Evolutionary conservation across 495 filamentous ascomycete species (phyloP), one percentile per base, ranked within the genome.

Genomic region (Friedmanniomyces simplex): DNA sequence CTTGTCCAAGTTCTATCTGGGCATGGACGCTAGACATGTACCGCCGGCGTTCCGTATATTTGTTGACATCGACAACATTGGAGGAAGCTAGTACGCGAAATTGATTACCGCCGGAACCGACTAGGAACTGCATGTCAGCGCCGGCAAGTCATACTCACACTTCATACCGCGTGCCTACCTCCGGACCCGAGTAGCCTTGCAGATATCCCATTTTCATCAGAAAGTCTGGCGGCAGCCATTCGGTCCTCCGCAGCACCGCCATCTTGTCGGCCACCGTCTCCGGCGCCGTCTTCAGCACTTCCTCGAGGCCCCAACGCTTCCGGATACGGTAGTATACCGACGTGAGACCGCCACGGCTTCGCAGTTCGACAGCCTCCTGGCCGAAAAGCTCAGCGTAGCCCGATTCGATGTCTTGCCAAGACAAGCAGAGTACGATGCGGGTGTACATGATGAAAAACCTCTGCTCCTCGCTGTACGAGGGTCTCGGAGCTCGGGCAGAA

Each of bases 381-480:
- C 30, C 39, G 46, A 57, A 61, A 18, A 57, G 42, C 14, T 41
- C 25, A 26, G 24, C 46, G 48, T 61, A 61, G 4, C 32, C 43
- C 24, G 30, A 26, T 41, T 53, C 58, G 42, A 61, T 61, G 8
- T 56, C 55, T 25, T 37, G 54, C 62, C 62, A 64, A 11, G 58
- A 57, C 54, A 41, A 26, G 21, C 32, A 47, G 13, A 45, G 36
- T 12, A 64, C 50, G 13, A 64, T 54, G 7, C 58, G 58, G 12
- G 50, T 22, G 41, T 61, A 61, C 53, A 64, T 64, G 39, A 64
- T 60, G 42, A 50, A 60, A 52, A 64, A 64, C 37, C 43, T 52
- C 41, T 64, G 58, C 46, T 64, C 62, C 21, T 61, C 58, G 39
- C 47, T 64, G 43, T 64, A 64, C 1, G 59, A 48, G 8, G 54